phyloP scores from a whole-genome alignment of 139 green algal species.

The Coelastrella sp. region DNA sequence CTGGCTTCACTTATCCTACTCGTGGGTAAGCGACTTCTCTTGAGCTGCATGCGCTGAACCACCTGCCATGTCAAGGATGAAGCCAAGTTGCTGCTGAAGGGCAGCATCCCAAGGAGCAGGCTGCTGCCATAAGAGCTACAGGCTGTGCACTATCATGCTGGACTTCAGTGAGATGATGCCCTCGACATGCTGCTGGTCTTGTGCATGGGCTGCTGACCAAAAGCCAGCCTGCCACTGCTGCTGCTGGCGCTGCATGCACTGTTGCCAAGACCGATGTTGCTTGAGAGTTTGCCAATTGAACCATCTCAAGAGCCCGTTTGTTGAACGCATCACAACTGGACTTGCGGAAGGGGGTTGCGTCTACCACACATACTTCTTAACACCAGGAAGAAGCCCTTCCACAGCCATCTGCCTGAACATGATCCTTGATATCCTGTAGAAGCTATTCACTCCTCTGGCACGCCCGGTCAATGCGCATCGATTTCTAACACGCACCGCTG shows the following conservation, averaged over 20 bases:
- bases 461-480: conserved; percentile 68
- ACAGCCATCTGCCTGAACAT: conserved; percentile 69
- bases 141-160: not conserved
- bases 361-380: conserved; percentile 65
- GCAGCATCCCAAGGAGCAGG: too few relatives aligned
- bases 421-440: conserved; percentile 62
- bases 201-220: not conserved
- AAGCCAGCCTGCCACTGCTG: not conserved
- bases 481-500: conserved; percentile 60
- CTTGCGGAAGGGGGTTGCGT: not conserved
- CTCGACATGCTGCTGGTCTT: not conserved
- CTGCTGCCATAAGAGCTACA: not conserved
- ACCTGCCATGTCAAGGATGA: too few relatives aligned
- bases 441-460: conserved; percentile 50
- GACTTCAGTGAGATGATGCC: not conserved
- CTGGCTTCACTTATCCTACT: too few relatives aligned
- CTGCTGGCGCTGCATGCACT: not conserved
- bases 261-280: too few relatives aligned
- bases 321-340: not conserved
- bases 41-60: too few relatives aligned
- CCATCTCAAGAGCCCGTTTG: too few relatives aligned
- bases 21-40: too few relatives aligned
- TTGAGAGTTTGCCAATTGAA: too few relatives aligned
- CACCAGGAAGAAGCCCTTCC: conserved; percentile 61
- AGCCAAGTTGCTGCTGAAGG: too few relatives aligned